These are phyloP conservation scores for Solidago caesia DNA, from an alignment of 129 eudicot species.

Conservation along the genomic window DNA sequence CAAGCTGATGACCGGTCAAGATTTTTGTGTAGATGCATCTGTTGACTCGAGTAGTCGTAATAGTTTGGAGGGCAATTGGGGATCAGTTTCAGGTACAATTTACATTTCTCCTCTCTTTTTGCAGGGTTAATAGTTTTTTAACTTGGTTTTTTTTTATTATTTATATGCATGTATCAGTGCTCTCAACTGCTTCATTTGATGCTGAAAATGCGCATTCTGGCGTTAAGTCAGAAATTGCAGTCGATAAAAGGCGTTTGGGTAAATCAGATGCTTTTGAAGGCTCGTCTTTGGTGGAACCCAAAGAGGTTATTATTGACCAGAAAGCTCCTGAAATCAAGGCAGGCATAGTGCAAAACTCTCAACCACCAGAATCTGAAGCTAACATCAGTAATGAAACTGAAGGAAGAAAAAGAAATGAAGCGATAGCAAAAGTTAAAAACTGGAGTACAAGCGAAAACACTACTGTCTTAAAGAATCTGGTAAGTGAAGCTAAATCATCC, in stretches of 20 bases:
- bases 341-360: slow-evolving; percentile 26
- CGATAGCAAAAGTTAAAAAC: slow-evolving; percentile 65
- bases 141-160: slow-evolving; percentile 1
- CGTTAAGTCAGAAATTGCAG: slow-evolving; percentile 25
- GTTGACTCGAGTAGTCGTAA: slow-evolving; percentile 45
- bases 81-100: slow-evolving; percentile 68
- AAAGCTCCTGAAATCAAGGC: slow-evolving; percentile 35
- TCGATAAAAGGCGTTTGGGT: slow-evolving; percentile 29
- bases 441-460: slow-evolving; percentile 62
- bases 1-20: slow-evolving; percentile 30
- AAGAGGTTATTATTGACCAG: slow-evolving; percentile 27
- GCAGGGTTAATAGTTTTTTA: neutral
- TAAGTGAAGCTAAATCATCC: slow-evolving; percentile 51
- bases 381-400: slow-evolving; percentile 46
- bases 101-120: neutral
- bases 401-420: slow-evolving; percentile 62
- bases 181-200: slow-evolving; percentile 41
- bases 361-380: slow-evolving; percentile 41
- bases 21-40: slow-evolving; percentile 26
- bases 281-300: slow-evolving; percentile 44
- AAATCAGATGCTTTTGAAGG: slow-evolving; percentile 47
- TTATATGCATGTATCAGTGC: slow-evolving; percentile 36
- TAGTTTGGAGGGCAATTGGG: slow-evolving; percentile 73
- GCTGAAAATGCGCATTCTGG: slow-evolving; percentile 31
- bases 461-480: slow-evolving; percentile 50